Evolutionary conservation across 208 protist species (phyloP).

Genomic region (Sergeia podlipaevii): DNA sequence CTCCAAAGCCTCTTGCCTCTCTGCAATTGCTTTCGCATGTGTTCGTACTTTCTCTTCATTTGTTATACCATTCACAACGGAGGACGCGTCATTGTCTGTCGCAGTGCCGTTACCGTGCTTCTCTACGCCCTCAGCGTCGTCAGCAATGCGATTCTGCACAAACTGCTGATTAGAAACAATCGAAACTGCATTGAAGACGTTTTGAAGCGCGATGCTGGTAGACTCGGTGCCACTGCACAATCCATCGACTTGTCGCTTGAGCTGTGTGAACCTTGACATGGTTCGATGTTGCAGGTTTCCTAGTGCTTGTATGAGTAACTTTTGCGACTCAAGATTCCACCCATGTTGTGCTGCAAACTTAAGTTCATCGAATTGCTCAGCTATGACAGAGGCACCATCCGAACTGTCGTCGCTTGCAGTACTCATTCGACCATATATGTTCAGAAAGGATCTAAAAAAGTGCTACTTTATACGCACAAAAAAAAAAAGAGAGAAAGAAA

Average conservation of each 20-base stretch:
- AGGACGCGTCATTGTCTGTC: not conserved
- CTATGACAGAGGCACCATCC: too few relatives aligned
- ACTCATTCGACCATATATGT: too few relatives aligned
- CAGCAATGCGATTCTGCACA: slow-evolving; percentile 70
- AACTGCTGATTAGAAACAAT: slow-evolving; percentile 68
- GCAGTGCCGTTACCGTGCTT: not conserved
- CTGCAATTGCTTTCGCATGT: slow-evolving; percentile 8
- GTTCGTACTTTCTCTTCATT: slow-evolving; percentile 10
- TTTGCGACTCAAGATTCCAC: too few relatives aligned
- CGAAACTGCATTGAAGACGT: slow-evolving; percentile 53
- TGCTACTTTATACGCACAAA: slow-evolving; percentile 7
- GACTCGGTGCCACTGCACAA: slow-evolving; percentile 24
- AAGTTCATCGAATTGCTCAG: too few relatives aligned
- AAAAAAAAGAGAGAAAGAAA: slow-evolving; percentile 5
- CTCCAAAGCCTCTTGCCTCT: slow-evolving; percentile 21
- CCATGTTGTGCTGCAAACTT: too few relatives aligned
- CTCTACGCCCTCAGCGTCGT: slow-evolving; percentile 20
- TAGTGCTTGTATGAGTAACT: too few relatives aligned
- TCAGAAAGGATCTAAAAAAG: slow-evolving; percentile 15
- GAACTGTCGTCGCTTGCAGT: too few relatives aligned
- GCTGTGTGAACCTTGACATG: slow-evolving; percentile 12
- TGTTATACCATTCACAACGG: too few relatives aligned
- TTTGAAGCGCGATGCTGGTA: slow-evolving; percentile 32
- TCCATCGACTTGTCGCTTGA: slow-evolving; percentile 21
- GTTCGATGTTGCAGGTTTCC: too few relatives aligned